These are phyloP conservation scores for Barbarea vulgaris DNA, from an alignment of 345 rosid species.

Conservation along the genomic window DNA sequence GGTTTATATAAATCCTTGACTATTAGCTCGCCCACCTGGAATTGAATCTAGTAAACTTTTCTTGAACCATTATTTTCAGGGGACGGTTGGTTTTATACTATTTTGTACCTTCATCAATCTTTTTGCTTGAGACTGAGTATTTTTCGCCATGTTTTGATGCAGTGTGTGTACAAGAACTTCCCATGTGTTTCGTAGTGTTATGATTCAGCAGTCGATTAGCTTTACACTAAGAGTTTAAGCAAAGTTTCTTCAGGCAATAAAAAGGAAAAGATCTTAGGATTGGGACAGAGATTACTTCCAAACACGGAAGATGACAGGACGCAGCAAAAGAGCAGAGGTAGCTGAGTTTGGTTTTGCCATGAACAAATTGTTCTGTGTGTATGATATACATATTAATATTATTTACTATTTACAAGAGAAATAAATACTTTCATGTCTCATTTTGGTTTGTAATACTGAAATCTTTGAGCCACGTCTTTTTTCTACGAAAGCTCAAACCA, in stretches of 20 bases:
- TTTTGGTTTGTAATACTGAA: not conserved
- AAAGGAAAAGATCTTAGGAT: not conserved
- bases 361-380: not conserved
- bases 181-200: not conserved
- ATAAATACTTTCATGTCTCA: not conserved
- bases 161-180: constrained; percentile 14
- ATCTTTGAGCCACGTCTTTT: not conserved
- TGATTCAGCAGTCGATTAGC: not conserved
- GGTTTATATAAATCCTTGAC: not conserved
- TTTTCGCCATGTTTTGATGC: not conserved
- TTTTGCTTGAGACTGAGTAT: not conserved
- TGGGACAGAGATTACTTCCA: not conserved
- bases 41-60: not conserved
- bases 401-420: not conserved
- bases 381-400: not conserved
- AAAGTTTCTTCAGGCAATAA: not conserved
- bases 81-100: not conserved
- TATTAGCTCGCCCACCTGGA: not conserved
- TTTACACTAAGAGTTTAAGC: not conserved
- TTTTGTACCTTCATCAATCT: not conserved
- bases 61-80: not conserved
- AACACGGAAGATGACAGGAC: not conserved
- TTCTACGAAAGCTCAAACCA: not conserved
- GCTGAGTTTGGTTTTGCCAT: not conserved
- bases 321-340: not conserved